These are phyloP conservation scores for Diutina mesorugosa DNA, from an alignment of 1,139 yeast genomes.

Conservation along the genomic window DNA sequence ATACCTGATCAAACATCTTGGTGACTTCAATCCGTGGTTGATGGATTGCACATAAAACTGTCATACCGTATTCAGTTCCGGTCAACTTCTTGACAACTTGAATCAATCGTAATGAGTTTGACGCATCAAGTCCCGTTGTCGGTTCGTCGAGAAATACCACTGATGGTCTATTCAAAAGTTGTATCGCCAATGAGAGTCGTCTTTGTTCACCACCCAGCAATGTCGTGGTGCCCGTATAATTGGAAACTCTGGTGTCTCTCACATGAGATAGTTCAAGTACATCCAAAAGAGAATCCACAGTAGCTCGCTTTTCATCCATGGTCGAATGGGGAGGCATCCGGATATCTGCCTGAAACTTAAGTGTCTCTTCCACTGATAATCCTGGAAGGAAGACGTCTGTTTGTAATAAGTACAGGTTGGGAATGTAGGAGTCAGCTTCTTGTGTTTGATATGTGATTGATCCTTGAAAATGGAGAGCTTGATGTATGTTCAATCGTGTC, in stretches of 20 bases:
- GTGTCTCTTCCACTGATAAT: slow-evolving; percentile 58
- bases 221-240: slow-evolving; percentile 30
- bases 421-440: background rate
- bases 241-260: slow-evolving; percentile 41
- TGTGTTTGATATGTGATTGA: slow-evolving; percentile 27
- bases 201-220: slow-evolving; percentile 83
- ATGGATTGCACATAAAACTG: slow-evolving; percentile 65
- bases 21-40: slow-evolving; percentile 77
- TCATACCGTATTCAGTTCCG: slow-evolving; percentile 40
- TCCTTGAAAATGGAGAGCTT: slow-evolving; percentile 25
- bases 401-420: slow-evolving; percentile 48
- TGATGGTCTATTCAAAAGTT: slow-evolving; percentile 64
- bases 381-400: slow-evolving; percentile 64
- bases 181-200: slow-evolving; percentile 67
- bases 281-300: slow-evolving; percentile 47
- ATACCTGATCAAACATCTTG: slow-evolving; percentile 50
- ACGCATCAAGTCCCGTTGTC: slow-evolving; percentile 78
- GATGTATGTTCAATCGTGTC: slow-evolving; percentile 32
- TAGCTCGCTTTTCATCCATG: slow-evolving; percentile 22
- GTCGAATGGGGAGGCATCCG: slow-evolving; percentile 35
- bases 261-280: slow-evolving; percentile 54
- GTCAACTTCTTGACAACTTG: slow-evolving; percentile 44
- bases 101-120: slow-evolving; percentile 55
- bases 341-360: slow-evolving; percentile 58
- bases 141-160: slow-evolving; percentile 77